A percentile compares a stretch with the other conserved stretches of the same genome.
Conservation (phyloP, 2,329 filamentous ascomycete genomes). For the Fusarium secorum region DNA sequence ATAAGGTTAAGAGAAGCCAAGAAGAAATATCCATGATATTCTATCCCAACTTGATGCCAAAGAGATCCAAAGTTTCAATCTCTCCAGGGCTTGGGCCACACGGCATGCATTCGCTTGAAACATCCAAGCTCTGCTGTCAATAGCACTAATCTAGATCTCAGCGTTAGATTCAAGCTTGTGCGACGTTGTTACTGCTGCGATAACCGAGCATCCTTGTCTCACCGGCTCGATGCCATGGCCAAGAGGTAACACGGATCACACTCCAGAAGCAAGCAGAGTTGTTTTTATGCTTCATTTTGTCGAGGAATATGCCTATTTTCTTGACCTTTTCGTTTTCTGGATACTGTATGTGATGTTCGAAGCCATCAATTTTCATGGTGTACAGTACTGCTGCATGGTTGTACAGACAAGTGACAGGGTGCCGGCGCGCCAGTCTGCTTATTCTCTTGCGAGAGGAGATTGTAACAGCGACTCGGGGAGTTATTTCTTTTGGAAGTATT, state of each 20-base stretch:
- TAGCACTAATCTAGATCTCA: background rate
- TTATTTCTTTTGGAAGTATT: background rate
- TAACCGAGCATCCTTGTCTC: background rate
- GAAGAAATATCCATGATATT: background rate
- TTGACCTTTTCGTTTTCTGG: accelerated
- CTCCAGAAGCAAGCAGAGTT: background rate
- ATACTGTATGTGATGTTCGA: background rate
- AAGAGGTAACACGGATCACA: background rate
- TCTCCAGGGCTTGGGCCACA: background rate
- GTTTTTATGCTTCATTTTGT: background rate
- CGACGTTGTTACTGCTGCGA: background rate
- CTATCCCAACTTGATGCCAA: background rate
- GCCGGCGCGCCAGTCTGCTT: no score
- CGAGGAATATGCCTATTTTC: background rate
- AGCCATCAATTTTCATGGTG: background rate
- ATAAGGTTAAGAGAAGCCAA: no score
- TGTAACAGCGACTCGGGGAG: background rate
- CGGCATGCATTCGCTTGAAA: background rate
- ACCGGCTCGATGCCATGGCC: no score
- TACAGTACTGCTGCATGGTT: background rate
- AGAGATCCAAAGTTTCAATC: no score
- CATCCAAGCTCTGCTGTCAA: no score
- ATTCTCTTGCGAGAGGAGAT: background rate
- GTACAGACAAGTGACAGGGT: background rate
- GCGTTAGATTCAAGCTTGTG: background rate